A percentile compares a stretch with the other conserved stretches of the same genome.
phyloP scores from a whole-genome alignment of 208 protist species.

The Leishmania martiniquensis region DNA sequence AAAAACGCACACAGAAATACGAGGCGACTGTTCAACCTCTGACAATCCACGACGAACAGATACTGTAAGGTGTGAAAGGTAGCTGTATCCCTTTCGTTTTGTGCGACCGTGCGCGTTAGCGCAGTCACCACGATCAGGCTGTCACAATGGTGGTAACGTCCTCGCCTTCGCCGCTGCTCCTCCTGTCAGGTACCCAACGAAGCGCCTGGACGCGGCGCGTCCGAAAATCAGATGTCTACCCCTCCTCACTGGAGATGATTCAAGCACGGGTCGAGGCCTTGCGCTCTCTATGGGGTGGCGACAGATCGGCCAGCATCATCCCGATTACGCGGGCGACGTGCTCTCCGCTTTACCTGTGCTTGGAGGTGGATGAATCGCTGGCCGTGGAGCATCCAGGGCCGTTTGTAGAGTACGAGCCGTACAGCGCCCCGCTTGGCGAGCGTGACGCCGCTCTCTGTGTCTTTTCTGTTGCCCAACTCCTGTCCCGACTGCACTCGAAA shows the following conservation, averaged over 20 bases:
- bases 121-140: background rate
- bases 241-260: constrained; percentile 15
- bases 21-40: background rate
- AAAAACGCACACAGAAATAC: background rate
- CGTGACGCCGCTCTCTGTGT: constrained; percentile 43
- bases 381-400: constrained; percentile 11
- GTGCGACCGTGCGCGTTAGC: background rate
- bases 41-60: background rate
- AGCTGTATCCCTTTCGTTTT: no score
- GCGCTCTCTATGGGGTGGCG: background rate
- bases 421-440: constrained; percentile 32
- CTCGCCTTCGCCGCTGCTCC: background rate
- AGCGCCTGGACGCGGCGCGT: constrained; percentile 15
- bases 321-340: constrained; percentile 36
- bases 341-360: constrained; percentile 48
- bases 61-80: background rate
- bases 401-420: constrained; percentile 11
- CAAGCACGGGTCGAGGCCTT: constrained; percentile 18
- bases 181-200: background rate
- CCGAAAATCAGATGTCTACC: constrained; percentile 23
- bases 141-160: background rate
- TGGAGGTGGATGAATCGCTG: constrained; percentile 25
- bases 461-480: constrained; percentile 26
- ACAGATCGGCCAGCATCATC: constrained; percentile 15
- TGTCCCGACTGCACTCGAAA: constrained; percentile 49